phyloP scores from a whole-genome alignment of 2,329 filamentous ascomycete species.

The Laburnicola sp. region DNA sequence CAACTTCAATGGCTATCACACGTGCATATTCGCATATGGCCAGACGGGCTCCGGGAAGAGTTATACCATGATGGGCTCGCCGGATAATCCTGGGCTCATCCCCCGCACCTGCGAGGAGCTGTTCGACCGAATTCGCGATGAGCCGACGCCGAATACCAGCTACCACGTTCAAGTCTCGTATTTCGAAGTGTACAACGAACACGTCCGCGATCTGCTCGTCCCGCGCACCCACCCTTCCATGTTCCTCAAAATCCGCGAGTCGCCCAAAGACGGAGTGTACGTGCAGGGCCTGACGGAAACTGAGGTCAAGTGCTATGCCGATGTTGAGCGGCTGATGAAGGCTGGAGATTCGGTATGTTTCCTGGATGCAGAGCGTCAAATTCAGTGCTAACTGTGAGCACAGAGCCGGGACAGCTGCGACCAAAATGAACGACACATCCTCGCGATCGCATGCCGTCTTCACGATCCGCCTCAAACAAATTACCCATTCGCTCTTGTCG shows the following conservation, averaged over 20 bases:
- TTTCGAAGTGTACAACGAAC: slow-evolving; percentile 99
- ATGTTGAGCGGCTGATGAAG: slow-evolving; percentile 90
- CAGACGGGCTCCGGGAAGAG: slow-evolving; percentile 98
- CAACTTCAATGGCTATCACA: slow-evolving; percentile 99
- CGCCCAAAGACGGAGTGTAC: slow-evolving; percentile 91
- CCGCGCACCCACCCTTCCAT: slow-evolving; percentile 78
- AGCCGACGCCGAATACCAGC: slow-evolving; percentile 86
- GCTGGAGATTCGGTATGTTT: slow-evolving; percentile 68
- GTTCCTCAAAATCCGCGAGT: slow-evolving; percentile 97
- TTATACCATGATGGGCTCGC: slow-evolving; percentile 94
- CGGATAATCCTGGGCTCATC: slow-evolving; percentile 86
- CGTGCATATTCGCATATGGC: slow-evolving; percentile 97
- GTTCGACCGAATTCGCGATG: slow-evolving; percentile 86
- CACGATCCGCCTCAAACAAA: slow-evolving; percentile 96
- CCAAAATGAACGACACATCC: slow-evolving; percentile 99
- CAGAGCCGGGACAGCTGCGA: slow-evolving; percentile 78
- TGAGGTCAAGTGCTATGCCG: slow-evolving; percentile 80
- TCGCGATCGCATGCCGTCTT: slow-evolving; percentile 97
- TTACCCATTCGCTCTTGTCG: slow-evolving; percentile 95
- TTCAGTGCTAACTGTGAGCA: slow-evolving; percentile 9
- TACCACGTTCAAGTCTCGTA: slow-evolving; percentile 98
- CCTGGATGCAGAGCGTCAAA: no score
- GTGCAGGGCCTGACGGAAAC: slow-evolving; percentile 96
- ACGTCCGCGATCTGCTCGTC: slow-evolving; percentile 89
- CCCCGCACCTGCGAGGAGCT: slow-evolving; percentile 94